Evolutionary conservation across 2,329 filamentous ascomycete species (phyloP).

Genomic region (Sphaceloma murrayae): DNA sequence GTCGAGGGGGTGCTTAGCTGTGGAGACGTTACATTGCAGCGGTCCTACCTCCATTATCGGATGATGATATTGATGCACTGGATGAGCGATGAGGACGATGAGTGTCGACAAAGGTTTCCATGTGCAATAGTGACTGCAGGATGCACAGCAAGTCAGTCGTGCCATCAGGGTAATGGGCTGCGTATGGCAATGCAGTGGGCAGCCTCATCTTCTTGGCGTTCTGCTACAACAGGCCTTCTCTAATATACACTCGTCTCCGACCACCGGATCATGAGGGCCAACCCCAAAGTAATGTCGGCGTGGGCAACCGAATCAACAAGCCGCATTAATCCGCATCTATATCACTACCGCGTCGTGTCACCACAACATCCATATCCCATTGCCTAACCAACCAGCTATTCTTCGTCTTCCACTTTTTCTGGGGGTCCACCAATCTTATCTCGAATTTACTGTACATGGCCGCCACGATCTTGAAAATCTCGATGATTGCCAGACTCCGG

Average conservation of each 20-base stretch:
- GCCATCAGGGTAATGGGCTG: conserved; percentile 14
- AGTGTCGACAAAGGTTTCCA: too few species aligned
- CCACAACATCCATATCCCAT: background rate
- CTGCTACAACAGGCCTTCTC: too few species aligned
- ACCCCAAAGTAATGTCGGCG: background rate
- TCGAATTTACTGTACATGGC: conserved; percentile 12
- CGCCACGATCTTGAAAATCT: conserved; percentile 16
- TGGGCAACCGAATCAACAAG: too few species aligned
- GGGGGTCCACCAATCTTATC: conserved; percentile 1
- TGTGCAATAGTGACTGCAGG: background rate
- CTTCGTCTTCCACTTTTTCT: conserved; percentile 8
- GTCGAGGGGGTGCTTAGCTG: too few species aligned
- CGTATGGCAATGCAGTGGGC: too few species aligned
- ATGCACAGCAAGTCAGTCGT: background rate
- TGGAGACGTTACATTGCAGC: too few species aligned
- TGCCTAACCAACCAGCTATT: background rate
- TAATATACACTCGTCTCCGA: too few species aligned
- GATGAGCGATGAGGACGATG: background rate
- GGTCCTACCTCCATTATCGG: too few species aligned
- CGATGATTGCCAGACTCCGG: conserved; percentile 13
- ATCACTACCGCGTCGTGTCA: background rate
- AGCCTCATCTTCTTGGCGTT: too few species aligned
- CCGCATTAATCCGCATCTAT: too few species aligned
- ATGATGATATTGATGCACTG: too few species aligned
- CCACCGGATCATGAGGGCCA: too few species aligned